These are phyloP conservation scores for Mucor mucedo DNA, from an alignment of 371 early-diverging fungal species.

Conservation along the genomic window DNA sequence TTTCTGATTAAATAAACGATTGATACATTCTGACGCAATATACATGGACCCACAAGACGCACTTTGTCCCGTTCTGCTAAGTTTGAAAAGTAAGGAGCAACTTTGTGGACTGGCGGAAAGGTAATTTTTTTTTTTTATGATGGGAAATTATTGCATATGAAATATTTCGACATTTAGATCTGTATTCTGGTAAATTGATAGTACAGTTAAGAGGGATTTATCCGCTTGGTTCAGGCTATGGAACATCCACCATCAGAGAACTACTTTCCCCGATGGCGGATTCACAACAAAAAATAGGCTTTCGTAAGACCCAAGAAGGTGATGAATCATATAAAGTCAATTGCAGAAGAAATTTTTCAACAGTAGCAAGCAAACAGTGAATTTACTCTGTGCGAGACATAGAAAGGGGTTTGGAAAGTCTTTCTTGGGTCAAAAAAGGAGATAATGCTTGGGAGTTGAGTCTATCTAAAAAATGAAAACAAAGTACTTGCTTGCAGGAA, in stretches of 20 bases:
- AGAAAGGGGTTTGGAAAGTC: constrained; percentile 1
- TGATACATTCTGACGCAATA: constrained; percentile 14
- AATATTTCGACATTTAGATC: constrained; percentile 9
- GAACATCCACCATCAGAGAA: constrained; percentile 27
- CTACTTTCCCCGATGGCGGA: constrained; percentile 1
- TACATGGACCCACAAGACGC: constrained; percentile 22
- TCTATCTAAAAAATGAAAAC: background rate
- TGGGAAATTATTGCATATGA: background rate
- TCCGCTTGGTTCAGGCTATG: constrained; percentile 14
- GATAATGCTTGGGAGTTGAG: constrained; percentile 4
- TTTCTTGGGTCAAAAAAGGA: background rate
- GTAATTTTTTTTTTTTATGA: constrained; percentile 3
- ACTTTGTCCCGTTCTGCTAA: constrained; percentile 17
- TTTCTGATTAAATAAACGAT: constrained; percentile 2
- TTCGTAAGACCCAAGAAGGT: constrained; percentile 18
- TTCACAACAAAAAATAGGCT: background rate
- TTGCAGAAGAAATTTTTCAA: constrained; percentile 12
- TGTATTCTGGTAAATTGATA: constrained; percentile 1
- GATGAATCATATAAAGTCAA: background rate
- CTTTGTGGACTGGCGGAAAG: constrained; percentile 32
- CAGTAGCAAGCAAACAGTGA: background rate
- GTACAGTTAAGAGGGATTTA: constrained; percentile 26
- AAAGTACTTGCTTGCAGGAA: constrained; percentile 2
- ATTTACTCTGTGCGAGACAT: background rate
- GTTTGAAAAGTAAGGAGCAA: constrained; percentile 18